These are phyloP conservation scores for Pulveroboletus sp. DNA, from an alignment of 768 basidiomycete genomes.

Conservation along the genomic window DNA sequence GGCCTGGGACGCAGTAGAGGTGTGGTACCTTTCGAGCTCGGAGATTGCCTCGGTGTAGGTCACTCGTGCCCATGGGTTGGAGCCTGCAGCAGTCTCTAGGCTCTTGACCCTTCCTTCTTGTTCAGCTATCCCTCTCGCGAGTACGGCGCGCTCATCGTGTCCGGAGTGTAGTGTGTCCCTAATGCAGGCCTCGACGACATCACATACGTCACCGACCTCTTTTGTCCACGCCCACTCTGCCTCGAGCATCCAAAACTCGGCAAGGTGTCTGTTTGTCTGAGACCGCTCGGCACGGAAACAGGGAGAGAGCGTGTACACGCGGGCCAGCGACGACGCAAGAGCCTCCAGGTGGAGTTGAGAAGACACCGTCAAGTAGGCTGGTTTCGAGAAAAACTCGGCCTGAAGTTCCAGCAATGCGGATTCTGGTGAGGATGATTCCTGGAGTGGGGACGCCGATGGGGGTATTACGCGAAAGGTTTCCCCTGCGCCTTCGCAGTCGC, in stretches of 20 bases:
- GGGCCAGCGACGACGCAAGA: constrained; percentile 68
- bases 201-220: constrained; percentile 48
- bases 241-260: constrained; percentile 99
- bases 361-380: constrained; percentile 89
- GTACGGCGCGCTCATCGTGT: constrained; percentile 31
- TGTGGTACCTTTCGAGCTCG: constrained; percentile 43
- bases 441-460: constrained; percentile 13
- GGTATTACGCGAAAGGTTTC: constrained; percentile 78
- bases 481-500: constrained; percentile 95
- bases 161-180: constrained; percentile 39
- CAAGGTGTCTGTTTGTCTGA: constrained; percentile 85
- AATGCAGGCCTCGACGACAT: constrained; percentile 54
- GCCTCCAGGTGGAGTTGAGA: constrained; percentile 96
- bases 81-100: constrained; percentile 36
- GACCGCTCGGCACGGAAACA: constrained; percentile 93
- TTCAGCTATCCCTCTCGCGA: constrained; percentile 31
- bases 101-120: constrained; percentile 33
- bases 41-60: constrained; percentile 75
- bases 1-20: constrained; percentile 20
- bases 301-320: constrained; percentile 91
- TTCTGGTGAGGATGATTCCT: neutral
- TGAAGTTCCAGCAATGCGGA: constrained; percentile 1
- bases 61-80: constrained; percentile 63
- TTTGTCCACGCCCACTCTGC: constrained; percentile 78
- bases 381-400: constrained; percentile 68